Evolutionary conservation across 169 alveolate species (phyloP), one percentile per base, ranked within the genome.

Genomic region (Plasmodium sp.): DNA sequence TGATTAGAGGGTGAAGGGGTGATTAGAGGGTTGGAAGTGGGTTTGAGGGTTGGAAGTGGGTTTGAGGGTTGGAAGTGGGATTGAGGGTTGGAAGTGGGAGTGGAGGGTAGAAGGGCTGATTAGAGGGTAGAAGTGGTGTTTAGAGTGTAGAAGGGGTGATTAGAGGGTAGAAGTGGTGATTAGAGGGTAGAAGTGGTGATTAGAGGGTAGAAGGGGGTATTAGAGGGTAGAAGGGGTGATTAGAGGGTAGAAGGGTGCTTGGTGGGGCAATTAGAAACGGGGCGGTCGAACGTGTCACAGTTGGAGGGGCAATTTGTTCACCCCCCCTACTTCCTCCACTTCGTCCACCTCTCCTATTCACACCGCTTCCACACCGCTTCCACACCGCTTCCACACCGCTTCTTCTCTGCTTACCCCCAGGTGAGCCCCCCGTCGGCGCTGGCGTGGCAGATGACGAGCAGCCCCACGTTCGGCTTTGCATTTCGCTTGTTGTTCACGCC

Each of bases 371-470:
- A 62, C 27, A 22, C 77, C 77, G 77, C 43, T 6, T 5, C 7
- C n/a, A n/a, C 6, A 0, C 45, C 45, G 6, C 72, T 2, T 9
- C 1, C 36, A 62, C 27, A 22, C 77, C 77, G 77, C 43, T 6
- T 5, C 7, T 2, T 18, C n/a, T 1, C 31, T 36, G 14, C 72
- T 74, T 85, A 85, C 93, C 31, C 18, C 93, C 93, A 85, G 62
- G 58, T 18, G 22, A 51, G 2, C 22, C 93, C 93, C 56, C 71
- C 79, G 9, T 74, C 71, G 1, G 43, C 5, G 22, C 93, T 85
- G 6, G 81, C 93, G 27, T 54, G 79, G 81, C 93, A 85, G 7
- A 85, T 14, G 5, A 85, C 71, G 33, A 85, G 67, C 22, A 16
- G 6, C 2, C 67, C 41, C n/a, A 72, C 39, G 16, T 39, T 54